Percentiles rank a stretch among this genome's conserved stretches.
Evolutionary conservation across 805 yeast genomes (phyloP).

Genomic region (Barnettozyma pratensis): DNA sequence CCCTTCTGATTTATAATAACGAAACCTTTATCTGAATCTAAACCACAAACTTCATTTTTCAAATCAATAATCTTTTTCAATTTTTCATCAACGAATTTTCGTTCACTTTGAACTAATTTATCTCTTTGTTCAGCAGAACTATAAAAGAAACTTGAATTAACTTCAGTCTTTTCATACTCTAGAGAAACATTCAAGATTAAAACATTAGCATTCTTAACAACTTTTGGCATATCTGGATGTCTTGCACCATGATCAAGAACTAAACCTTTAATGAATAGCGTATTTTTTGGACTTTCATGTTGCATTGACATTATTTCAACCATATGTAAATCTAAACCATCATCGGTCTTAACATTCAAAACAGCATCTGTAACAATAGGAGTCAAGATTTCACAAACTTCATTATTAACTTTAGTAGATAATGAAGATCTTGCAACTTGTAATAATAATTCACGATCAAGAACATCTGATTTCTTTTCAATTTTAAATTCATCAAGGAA

Average conservation of each 20-base stretch:
- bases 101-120: conserved; percentile 86
- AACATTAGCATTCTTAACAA: conserved; percentile 76
- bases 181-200: conserved; percentile 88
- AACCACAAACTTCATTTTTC: conserved; percentile 86
- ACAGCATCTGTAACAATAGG: conserved; percentile 98
- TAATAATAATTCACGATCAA: conserved; percentile 81
- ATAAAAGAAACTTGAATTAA: conserved; percentile 92
- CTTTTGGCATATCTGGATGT: conserved; percentile 98
- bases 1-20: conserved; percentile 98
- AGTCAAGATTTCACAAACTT: conserved; percentile 72
- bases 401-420: conserved; percentile 77
- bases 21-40: conserved; percentile 68
- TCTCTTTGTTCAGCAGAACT: conserved; percentile 95
- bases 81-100: conserved; percentile 92
- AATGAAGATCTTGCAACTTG: conserved; percentile 91
- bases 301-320: conserved; percentile 98
- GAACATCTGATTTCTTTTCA: conserved; percentile 26
- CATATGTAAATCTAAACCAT: conserved; percentile 86
- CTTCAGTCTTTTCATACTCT: conserved; percentile 97
- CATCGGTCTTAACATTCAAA: conserved; percentile 57
- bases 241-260: conserved; percentile 98
- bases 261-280: conserved; percentile 78
- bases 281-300: conserved; percentile 79
- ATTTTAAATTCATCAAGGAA: conserved; percentile 65
- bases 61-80: conserved; percentile 85